phyloP scores from a whole-genome alignment of 257 asterid species.

The Cordia subcordata region DNA sequence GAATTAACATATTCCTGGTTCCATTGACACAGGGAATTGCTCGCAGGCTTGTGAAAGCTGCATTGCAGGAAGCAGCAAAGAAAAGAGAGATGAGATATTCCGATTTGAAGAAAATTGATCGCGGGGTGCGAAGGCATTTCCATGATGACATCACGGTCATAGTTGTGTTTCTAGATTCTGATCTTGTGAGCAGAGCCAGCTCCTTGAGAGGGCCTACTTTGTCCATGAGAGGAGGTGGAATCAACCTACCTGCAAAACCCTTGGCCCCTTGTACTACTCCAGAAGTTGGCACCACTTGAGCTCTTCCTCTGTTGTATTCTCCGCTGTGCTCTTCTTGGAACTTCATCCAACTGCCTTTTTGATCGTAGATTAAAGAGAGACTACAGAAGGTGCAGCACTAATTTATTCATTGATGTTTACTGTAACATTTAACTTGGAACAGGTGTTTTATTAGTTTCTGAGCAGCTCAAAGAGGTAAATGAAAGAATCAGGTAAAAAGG shows the following conservation, averaged over 20 bases:
- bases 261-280: constrained; percentile 27
- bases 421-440: constrained; percentile 30
- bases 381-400: constrained; percentile 30
- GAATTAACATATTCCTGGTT: background rate
- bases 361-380: constrained; percentile 21
- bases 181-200: constrained; percentile 42
- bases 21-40: constrained; percentile 38
- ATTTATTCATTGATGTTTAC: constrained; percentile 35
- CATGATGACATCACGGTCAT: constrained; percentile 47
- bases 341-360: constrained; percentile 9
- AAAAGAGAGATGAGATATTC: constrained; percentile 54
- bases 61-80: constrained; percentile 53
- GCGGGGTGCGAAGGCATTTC: constrained; percentile 45
- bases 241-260: constrained; percentile 30
- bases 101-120: constrained; percentile 44
- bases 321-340: constrained; percentile 27
- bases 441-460: constrained; percentile 27
- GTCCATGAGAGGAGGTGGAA: constrained; percentile 36
- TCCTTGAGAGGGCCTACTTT: constrained; percentile 31
- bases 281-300: constrained; percentile 23
- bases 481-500: constrained; percentile 21
- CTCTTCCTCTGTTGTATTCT: constrained; percentile 27
- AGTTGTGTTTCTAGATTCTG: constrained; percentile 33
- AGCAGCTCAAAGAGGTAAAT: constrained; percentile 13
- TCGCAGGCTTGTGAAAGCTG: constrained; percentile 41